Conservation (phyloP, 139 green algal genomes). For the Micromonas pusilla region DNA sequence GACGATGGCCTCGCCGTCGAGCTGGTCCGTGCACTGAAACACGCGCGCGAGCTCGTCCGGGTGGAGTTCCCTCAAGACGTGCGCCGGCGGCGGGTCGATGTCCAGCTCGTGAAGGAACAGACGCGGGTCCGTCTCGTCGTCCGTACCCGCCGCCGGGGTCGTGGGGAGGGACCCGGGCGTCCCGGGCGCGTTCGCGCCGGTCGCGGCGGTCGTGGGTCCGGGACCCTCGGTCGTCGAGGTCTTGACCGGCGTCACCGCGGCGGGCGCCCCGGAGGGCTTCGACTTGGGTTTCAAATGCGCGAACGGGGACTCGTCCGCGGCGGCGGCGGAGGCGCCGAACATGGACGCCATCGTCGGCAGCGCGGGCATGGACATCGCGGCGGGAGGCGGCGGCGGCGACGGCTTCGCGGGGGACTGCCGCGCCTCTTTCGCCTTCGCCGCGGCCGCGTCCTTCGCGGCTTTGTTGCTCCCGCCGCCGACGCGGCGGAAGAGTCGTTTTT, state of each 20-base stretch:
- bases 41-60: neutral
- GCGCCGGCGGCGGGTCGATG: slow-evolving; percentile 34
- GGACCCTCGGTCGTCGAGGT: too few relatives aligned
- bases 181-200: too few relatives aligned
- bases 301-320: neutral
- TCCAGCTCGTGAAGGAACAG: neutral
- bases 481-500: too few relatives aligned
- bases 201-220: too few relatives aligned
- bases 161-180: too few relatives aligned
- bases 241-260: too few relatives aligned
- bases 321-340: neutral
- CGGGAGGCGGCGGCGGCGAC: too few relatives aligned
- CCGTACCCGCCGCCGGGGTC: neutral
- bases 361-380: neutral
- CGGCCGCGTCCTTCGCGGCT: too few relatives aligned
- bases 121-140: neutral
- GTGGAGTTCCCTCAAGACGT: neutral
- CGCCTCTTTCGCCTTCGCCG: too few relatives aligned
- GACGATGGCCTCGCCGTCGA: slow-evolving; percentile 83
- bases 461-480: neutral
- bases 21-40: slow-evolving; percentile 46
- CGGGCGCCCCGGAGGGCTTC: too few relatives aligned
- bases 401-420: too few relatives aligned
- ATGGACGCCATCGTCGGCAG: neutral
- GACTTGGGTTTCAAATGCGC: neutral